Evolutionary conservation across 2,329 filamentous ascomycete species (phyloP), one percentile per base, ranked within the genome.

Genomic region (Diatrype stigma): DNA sequence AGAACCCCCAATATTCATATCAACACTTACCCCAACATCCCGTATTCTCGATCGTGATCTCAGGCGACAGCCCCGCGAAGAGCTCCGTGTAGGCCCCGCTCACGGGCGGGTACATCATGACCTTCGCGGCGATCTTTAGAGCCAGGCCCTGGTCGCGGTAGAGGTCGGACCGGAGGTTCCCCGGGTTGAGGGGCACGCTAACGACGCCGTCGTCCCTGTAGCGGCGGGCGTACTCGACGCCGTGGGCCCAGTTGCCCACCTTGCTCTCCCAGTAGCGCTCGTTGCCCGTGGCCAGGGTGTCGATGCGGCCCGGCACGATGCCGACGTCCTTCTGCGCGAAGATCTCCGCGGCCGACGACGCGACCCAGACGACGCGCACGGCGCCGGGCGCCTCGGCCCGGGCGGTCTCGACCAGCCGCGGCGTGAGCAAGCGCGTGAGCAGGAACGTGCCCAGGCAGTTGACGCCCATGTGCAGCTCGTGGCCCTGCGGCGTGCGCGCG

Each of bases 41-140:
- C 2, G 63, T 62, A 21, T 70, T 67, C 32, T 71, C 71, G 1
- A 68, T 37, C 0, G 68, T 74, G 3, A 79, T 63, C 0, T 76
- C 67, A 0, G 71, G 69, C 0, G 74, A 74, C 37, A 76, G 63
- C 0, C 68, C 76, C 0, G 75, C 70, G 51, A 71, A 81, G 1
- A 80, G 56, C 51, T 75, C 69, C 0, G 77, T 77, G 57, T 77
- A 79, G 0, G 74, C 76, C 0, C 76, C 78, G 26, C 69, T 61
- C 11, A 69, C 50, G 0, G 61, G 17, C 0, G 68, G 63, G 48
- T 67, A 42, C 6, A 21, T 14, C 4, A 42, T 23, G 7, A 42
- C 60, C 1, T 67, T 47, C 5, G 61, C 60, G 34, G 56, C 56
- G 3, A 53, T 48, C 6, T 52, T 55, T 1, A 63, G 51, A 1